Percentiles rank a stretch among this genome's conserved stretches.
Conservation (phyloP, 371 early-diverging fungal species). For the Mycotypha africana region DNA sequence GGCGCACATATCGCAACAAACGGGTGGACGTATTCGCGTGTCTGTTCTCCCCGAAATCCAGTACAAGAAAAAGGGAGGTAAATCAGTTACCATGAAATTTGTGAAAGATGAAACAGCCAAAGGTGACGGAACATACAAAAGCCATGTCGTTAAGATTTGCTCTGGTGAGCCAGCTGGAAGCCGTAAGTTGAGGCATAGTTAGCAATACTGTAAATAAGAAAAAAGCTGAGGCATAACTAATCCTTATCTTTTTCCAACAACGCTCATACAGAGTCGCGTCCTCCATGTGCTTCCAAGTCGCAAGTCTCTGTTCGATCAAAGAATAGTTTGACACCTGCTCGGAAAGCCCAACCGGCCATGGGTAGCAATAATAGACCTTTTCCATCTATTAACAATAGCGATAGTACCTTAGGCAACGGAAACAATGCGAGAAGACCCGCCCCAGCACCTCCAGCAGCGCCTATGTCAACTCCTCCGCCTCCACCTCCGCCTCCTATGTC, state of each 20-base stretch:
- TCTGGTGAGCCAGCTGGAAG: conserved; percentile 69
- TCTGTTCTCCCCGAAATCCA: conserved; percentile 53
- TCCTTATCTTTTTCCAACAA: background rate
- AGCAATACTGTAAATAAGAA: too few relatives aligned
- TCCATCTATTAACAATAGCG: too few relatives aligned
- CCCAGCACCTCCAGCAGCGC: too few relatives aligned
- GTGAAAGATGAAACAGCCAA: conserved; percentile 63
- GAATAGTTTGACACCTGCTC: conserved; percentile 26
- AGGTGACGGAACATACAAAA: conserved; percentile 66
- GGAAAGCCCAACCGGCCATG: too few relatives aligned
- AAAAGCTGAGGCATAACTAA: too few relatives aligned
- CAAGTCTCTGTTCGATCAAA: conserved; percentile 35
- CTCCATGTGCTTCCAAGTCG: conserved; percentile 54
- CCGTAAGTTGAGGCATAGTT: conserved; percentile 27
- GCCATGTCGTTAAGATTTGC: conserved; percentile 66
- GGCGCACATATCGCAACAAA: conserved; percentile 48
- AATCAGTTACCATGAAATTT: conserved; percentile 71
- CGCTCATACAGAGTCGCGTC: conserved; percentile 39
- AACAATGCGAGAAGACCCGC: too few relatives aligned
- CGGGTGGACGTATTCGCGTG: conserved; percentile 43
- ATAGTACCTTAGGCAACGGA: too few relatives aligned
- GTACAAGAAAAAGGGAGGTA: conserved; percentile 75
- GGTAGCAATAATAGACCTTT: too few relatives aligned
- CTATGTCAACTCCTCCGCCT: background rate
- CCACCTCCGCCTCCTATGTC: background rate